A percentile compares a stretch with the other conserved stretches of the same genome.
These are phyloP conservation scores for Syncephalis plumigaleata DNA, from an alignment of 371 early-diverging fungal species.

Conservation along the genomic window DNA sequence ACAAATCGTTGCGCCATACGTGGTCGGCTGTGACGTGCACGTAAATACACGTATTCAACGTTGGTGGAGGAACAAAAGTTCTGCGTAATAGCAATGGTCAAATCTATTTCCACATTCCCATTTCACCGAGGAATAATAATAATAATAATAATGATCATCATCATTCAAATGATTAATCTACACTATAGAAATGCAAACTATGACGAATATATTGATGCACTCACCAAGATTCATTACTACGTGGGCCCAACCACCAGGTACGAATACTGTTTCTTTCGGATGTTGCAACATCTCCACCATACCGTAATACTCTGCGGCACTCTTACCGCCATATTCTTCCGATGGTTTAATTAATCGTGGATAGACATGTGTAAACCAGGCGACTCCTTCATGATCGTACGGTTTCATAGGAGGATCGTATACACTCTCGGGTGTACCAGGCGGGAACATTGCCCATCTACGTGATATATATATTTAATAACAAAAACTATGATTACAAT, in stretches of 20 bases:
- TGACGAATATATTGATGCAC: constrained; percentile 1
- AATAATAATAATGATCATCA: background rate
- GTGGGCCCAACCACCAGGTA: constrained; percentile 74
- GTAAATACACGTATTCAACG: constrained; percentile 52
- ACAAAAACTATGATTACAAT: background rate
- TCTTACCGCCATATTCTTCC: constrained; percentile 12
- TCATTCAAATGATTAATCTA: background rate
- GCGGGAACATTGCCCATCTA: constrained; percentile 56
- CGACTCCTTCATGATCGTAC: constrained; percentile 54
- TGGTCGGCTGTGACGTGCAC: constrained; percentile 51
- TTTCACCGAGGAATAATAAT: constrained; percentile 1
- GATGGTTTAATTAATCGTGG: constrained; percentile 26
- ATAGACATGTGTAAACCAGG: constrained; percentile 62
- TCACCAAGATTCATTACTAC: constrained; percentile 66
- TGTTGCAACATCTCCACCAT: constrained; percentile 58
- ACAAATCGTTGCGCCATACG: constrained; percentile 36
- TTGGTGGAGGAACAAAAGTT: constrained; percentile 59
- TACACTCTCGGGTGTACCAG: constrained; percentile 25
- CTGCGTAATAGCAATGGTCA: constrained; percentile 66
- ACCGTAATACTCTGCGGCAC: constrained; percentile 33
- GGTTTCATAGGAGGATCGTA: constrained; percentile 40
- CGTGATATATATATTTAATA: too few species aligned
- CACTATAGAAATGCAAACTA: background rate
- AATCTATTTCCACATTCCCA: too few species aligned
- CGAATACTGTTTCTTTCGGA: constrained; percentile 70